Evolutionary conservation across 331 rosid genomes (phyloP).

Genomic region (Prunus yedoensis): DNA sequence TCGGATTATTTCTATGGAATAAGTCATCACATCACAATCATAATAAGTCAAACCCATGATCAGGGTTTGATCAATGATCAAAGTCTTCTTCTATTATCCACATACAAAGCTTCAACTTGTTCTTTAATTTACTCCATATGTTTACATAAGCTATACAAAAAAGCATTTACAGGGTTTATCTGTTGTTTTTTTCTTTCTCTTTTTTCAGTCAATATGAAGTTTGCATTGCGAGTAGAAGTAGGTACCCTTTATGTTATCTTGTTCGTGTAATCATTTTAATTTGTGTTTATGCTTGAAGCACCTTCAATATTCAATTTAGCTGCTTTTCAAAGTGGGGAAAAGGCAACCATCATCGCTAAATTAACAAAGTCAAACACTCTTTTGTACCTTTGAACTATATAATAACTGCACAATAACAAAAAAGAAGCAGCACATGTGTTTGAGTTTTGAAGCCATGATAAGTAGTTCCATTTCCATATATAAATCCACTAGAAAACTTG

Average conservation of each 20-base stretch:
- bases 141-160: too few species aligned
- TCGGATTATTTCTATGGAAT: not conserved
- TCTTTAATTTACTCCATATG: not conserved
- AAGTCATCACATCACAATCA: not conserved
- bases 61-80: not conserved
- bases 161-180: not conserved
- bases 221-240: not conserved
- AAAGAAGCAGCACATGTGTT: not conserved
- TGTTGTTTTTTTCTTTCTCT: not conserved
- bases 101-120: not conserved
- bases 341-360: slow-evolving; percentile 2
- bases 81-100: not conserved
- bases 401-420: too few species aligned
- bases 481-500: slow-evolving; percentile 7
- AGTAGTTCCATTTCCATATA: not conserved
- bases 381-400: slow-evolving; percentile 11
- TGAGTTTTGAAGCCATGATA: not conserved
- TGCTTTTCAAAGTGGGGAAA: slow-evolving; percentile 13
- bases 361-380: slow-evolving; percentile 9
- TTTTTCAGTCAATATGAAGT: not conserved
- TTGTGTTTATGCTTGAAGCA: slow-evolving; percentile 14
- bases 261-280: not conserved
- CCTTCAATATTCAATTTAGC: not conserved
- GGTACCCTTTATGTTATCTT: not conserved
- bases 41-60: not conserved